phyloP scores from a whole-genome alignment of 805 yeast species.

The Schwanniomyces pseudopolymorphus region DNA sequence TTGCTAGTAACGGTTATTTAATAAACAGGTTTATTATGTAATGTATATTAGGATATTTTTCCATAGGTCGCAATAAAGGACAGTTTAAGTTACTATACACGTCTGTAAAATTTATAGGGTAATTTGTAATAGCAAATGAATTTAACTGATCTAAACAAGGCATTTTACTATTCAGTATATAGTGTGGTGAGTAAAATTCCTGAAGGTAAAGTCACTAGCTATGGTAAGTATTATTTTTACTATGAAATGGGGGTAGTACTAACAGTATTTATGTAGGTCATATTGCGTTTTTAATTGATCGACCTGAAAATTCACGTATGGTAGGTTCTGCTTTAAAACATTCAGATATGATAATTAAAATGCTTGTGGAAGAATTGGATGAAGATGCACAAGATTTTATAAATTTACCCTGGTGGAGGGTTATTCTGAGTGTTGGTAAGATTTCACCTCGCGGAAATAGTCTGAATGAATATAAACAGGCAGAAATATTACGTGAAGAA shows the following conservation, averaged over 20 bases:
- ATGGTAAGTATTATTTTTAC: constrained; percentile 41
- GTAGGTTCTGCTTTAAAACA: constrained; percentile 72
- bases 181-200: constrained; percentile 56
- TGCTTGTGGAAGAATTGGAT: constrained; percentile 19
- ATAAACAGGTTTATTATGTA: constrained; percentile 5
- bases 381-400: constrained; percentile 13
- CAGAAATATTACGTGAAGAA: constrained; percentile 45
- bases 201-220: constrained; percentile 62
- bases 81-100: neutral
- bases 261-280: constrained; percentile 42
- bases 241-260: neutral
- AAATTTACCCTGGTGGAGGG: constrained; percentile 81
- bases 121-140: constrained; percentile 12
- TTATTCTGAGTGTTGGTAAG: constrained; percentile 60
- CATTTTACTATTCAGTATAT: constrained; percentile 64
- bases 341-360: constrained; percentile 20
- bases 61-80: neutral
- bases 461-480: constrained; percentile 47
- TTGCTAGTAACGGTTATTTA: neutral
- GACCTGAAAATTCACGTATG: constrained; percentile 69
- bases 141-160: constrained; percentile 46
- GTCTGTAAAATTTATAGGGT: no score
- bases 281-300: constrained; percentile 60
- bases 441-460: constrained; percentile 53
- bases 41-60: constrained; percentile 5